Conservation (phyloP, 495 filamentous ascomycete genomes). For the Penicillium nucicola region DNA sequence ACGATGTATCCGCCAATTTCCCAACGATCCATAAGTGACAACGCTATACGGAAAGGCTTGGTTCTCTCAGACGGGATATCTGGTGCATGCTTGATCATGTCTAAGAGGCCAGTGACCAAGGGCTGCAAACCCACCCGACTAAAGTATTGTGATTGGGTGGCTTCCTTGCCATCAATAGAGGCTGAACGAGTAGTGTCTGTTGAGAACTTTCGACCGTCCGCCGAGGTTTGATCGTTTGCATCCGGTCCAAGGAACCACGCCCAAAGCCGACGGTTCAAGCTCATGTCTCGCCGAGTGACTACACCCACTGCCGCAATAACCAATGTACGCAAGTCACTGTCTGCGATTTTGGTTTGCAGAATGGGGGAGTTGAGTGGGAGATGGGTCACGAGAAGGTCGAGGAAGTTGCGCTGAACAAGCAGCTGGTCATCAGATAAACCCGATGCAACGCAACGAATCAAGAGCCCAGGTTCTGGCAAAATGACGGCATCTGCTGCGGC, state of each 20-base stretch:
- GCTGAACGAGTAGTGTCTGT: constrained; percentile 43
- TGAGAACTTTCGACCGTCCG: constrained; percentile 47
- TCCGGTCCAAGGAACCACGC: constrained; percentile 94
- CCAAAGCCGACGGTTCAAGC: constrained; percentile 90
- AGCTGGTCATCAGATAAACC: constrained; percentile 88
- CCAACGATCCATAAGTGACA: constrained; percentile 97
- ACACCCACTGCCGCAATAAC: constrained; percentile 80
- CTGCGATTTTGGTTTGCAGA: constrained; percentile 67
- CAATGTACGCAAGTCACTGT: constrained; percentile 73
- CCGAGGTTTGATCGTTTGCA: constrained; percentile 42
- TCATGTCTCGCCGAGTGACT: constrained; percentile 88
- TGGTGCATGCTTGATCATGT: constrained; percentile 63
- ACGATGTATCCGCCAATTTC: constrained; percentile 90
- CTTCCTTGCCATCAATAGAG: constrained; percentile 40
- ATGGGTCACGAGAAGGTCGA: constrained; percentile 88
- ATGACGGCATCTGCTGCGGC: constrained; percentile 69
- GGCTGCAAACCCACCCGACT: constrained; percentile 70
- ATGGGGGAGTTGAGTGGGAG: constrained; percentile 85
- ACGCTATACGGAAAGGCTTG: constrained; percentile 84
- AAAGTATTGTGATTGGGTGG: constrained; percentile 66
- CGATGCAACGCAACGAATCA: constrained; percentile 86
- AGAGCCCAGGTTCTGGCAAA: constrained; percentile 86
- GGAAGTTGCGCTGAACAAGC: constrained; percentile 87
- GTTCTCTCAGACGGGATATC: constrained; percentile 65
- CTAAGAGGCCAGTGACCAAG: constrained; percentile 69